phyloP scores from a whole-genome alignment of 2,329 filamentous ascomycete species.

The Aureobasidium leucospermi region DNA sequence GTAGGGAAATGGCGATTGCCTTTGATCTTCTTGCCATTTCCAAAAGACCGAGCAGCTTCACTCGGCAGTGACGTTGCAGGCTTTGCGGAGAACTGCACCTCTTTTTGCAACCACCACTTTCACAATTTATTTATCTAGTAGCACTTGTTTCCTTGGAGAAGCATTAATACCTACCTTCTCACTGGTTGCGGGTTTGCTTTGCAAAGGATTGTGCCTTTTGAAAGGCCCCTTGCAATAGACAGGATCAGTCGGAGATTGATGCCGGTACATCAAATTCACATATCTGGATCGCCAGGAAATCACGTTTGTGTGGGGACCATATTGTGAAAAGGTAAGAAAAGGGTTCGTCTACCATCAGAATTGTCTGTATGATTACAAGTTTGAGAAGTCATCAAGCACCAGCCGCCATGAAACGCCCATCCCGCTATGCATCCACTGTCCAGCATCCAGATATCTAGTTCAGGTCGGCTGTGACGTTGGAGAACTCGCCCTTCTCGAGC shows the following conservation, averaged over 20 bases:
- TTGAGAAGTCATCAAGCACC: conserved; percentile 5
- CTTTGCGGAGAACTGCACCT: not conserved
- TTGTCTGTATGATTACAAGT: conserved; percentile 11
- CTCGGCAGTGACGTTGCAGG: not conserved
- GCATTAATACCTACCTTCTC: too few relatives aligned
- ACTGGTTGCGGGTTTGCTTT: too few relatives aligned
- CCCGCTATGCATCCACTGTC: conserved; percentile 11
- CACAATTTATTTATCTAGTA: not conserved
- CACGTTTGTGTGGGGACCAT: not conserved
- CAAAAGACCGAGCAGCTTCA: not conserved
- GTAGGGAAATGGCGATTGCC: not conserved
- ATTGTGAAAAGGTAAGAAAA: not conserved
- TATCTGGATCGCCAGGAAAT: too few relatives aligned
- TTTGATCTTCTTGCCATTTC: not conserved
- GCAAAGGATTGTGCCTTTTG: too few relatives aligned
- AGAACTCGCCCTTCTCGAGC: conserved; percentile 96
- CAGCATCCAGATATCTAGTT: conserved; percentile 34
- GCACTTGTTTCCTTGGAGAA: not conserved
- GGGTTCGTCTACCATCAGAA: conserved; percentile 8
- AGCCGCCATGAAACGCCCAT: conserved; percentile 10
- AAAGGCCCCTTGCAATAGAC: too few relatives aligned
- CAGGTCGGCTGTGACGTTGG: conserved; percentile 78
- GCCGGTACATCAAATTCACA: too few relatives aligned
- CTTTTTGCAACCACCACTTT: not conserved
- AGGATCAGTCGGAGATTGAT: too few relatives aligned